Conservation (phyloP, 345 rosid genomes). For the Citrus sinensis region DVS_A1.0 CM039162.1:24821001-24821500, state of each 20-base stretch:
- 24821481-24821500: conserved; percentile 63
- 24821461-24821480: conserved; percentile 16
- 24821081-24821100: background rate
- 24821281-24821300: conserved; percentile 11
- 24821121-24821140: conserved; percentile 10
- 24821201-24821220: conserved; percentile 20
- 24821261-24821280: conserved; percentile 7
- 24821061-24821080: background rate
- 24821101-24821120: background rate
- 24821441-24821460: conserved; percentile 18
- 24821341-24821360: conserved; percentile 15
- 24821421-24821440: conserved; percentile 24
- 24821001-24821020: background rate
- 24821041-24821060: too few relatives aligned
- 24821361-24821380: conserved; percentile 37
- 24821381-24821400: conserved; percentile 33
- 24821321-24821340: conserved; percentile 24
- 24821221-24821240: conserved; percentile 23
- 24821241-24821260: conserved; percentile 15
- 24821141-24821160: conserved; percentile 24
- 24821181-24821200: background rate
- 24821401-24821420: conserved; percentile 15
- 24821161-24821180: background rate
- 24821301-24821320: conserved; percentile 26
- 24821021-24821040: background rate